Conservation (phyloP, 2,329 filamentous ascomycete genomes). For the Lomentospora prolificans region DNA sequence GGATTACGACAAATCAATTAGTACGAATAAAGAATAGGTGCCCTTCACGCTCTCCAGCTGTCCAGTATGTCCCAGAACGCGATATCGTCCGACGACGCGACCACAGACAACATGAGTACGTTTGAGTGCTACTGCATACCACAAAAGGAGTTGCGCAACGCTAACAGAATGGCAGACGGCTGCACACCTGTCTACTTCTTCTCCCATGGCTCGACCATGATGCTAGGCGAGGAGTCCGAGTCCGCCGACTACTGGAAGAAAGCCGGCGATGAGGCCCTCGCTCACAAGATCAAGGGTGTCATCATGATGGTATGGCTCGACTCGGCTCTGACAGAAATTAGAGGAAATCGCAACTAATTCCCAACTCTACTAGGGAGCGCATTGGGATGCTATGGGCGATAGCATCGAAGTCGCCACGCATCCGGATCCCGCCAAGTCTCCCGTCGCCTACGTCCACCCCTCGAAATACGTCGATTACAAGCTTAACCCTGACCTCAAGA, state of each 20-base stretch:
- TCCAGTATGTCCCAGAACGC: background rate
- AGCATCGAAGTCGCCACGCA: slow-evolving; percentile 52
- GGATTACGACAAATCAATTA: no score
- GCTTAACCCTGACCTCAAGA: slow-evolving; percentile 48
- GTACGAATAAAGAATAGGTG: background rate
- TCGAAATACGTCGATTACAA: slow-evolving; percentile 54
- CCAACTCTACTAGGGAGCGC: slow-evolving; percentile 39
- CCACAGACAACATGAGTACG: background rate
- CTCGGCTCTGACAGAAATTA: no score
- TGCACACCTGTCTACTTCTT: slow-evolving; percentile 54
- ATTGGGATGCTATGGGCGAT: slow-evolving; percentile 51
- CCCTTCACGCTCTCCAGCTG: background rate
- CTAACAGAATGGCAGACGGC: background rate
- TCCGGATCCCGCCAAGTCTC: slow-evolving; percentile 48
- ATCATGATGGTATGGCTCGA: slow-evolving; percentile 57
- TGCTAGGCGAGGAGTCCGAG: slow-evolving; percentile 54
- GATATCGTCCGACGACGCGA: background rate
- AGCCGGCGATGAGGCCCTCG: slow-evolving; percentile 44
- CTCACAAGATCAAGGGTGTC: slow-evolving; percentile 47
- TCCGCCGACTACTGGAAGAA: slow-evolving; percentile 58
- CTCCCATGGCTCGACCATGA: slow-evolving; percentile 63
- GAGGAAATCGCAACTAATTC: slow-evolving; percentile 3
- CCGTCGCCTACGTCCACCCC: slow-evolving; percentile 57
- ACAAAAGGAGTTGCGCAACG: background rate
- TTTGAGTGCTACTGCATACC: background rate